phyloP scores from a whole-genome alignment of 2,329 filamentous ascomycete genomes.

The Paracoccidioides lutzii region DNA sequence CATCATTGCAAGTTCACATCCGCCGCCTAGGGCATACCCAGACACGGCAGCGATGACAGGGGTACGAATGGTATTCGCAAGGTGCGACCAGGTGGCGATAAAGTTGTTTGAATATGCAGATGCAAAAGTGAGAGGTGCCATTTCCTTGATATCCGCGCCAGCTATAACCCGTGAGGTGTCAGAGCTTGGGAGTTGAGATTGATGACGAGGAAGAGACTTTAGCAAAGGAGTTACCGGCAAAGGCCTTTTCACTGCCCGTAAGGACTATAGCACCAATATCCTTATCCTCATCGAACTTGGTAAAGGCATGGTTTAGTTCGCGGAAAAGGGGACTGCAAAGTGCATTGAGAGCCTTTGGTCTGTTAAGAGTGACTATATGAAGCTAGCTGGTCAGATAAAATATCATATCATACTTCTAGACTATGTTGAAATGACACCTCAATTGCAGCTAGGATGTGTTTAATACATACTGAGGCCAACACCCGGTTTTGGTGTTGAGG shows the following conservation, averaged over 20 bases:
- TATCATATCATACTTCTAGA: slow-evolving; percentile 8
- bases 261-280: slow-evolving; percentile 66
- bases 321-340: slow-evolving; percentile 79
- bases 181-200: background rate
- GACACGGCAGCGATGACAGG: slow-evolving; percentile 90
- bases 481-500: slow-evolving; percentile 72
- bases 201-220: background rate
- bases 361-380: slow-evolving; percentile 68
- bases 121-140: slow-evolving; percentile 83
- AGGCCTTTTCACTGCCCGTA: slow-evolving; percentile 79
- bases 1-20: slow-evolving; percentile 96
- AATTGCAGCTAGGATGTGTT: background rate
- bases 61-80: slow-evolving; percentile 76
- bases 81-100: slow-evolving; percentile 85
- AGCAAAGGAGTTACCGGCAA: slow-evolving; percentile 43
- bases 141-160: slow-evolving; percentile 97
- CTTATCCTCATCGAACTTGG: slow-evolving; percentile 55
- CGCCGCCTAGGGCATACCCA: slow-evolving; percentile 85
- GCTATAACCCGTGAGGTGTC: slow-evolving; percentile 34
- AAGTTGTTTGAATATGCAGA: slow-evolving; percentile 81
- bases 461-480: slow-evolving; percentile 64
- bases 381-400: background rate
- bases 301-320: slow-evolving; percentile 73
- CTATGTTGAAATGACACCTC: background rate
- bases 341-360: slow-evolving; percentile 90